Evolutionary conservation across 2,329 filamentous ascomycete species (phyloP), one percentile per base, ranked within the genome.

Genomic region (Colletotrichum echinochloae): DNA sequence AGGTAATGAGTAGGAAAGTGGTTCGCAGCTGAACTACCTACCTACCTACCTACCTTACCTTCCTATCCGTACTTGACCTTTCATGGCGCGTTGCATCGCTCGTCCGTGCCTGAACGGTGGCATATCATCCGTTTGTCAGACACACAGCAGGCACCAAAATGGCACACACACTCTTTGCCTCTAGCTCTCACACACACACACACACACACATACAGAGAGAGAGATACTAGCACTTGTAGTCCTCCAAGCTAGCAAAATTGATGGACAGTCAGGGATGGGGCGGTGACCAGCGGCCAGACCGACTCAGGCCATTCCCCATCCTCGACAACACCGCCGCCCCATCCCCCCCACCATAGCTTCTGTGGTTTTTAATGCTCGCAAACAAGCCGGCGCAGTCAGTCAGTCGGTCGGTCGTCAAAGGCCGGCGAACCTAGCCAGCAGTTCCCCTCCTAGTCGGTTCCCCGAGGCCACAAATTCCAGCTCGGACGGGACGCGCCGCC

Each of bases 401-500:
- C n/a, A n/a, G n/a, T n/a, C n/a, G n/a, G n/a, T n/a, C n/a, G n/a
- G 39, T 41, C 39, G 6, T 20, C 39, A 5, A 44, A 20, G 7
- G 18, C 39, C 64, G 35, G 55, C 48, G 33, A 60, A 39, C 49
- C 56, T 37, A 54, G 18, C 44, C 20, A 37, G 14, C 46, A 52
- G n/a, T 61, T 51, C 46, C n/a, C n/a, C 46, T 28, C 33, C 52
- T 57, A 41, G 51, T 44, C 57, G 63, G 67, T 56, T 57, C 49
- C 62, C 46, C 49, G 35, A 70, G 66, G 66, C 39, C 63, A 61
- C 44, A 9, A 9, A 37, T 56, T 51, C 67, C 67, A 70, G 51
- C 64, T 41, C 57, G 66, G 57, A 57, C 67, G 67, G 67, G 67
- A 70, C 67, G 67, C 67, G 67, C 67, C 67, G 67, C 44, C 57